Evolutionary conservation across 257 asterid species (phyloP).

Genomic region (Capsicum baccatum): DNA sequence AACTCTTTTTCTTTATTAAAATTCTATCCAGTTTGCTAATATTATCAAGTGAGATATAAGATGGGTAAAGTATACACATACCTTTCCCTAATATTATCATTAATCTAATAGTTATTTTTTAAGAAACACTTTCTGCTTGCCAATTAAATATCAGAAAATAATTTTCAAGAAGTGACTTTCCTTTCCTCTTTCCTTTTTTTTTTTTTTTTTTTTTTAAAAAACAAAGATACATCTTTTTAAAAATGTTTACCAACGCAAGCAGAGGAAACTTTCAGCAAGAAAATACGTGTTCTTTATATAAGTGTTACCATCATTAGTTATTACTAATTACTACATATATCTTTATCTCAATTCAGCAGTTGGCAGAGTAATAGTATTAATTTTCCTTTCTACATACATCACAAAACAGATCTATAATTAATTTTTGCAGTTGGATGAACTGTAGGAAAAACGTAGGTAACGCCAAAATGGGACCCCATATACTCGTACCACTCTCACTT

Average conservation of each 20-base stretch:
- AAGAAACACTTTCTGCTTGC: background rate
- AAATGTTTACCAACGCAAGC: background rate
- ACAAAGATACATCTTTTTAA: background rate
- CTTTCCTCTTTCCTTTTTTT: background rate
- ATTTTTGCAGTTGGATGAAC: constrained; percentile 28
- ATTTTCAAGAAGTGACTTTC: background rate
- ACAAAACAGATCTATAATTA: constrained; percentile 16
- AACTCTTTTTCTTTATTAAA: too few species aligned
- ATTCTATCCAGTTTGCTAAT: background rate
- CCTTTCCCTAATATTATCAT: background rate
- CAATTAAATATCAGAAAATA: background rate
- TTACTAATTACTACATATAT: background rate
- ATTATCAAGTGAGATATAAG: background rate
- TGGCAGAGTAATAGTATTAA: background rate
- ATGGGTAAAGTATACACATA: too few species aligned
- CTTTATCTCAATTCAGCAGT: background rate
- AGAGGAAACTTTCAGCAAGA: background rate
- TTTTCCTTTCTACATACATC: background rate
- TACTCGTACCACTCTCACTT: constrained; percentile 37
- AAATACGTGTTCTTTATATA: background rate
- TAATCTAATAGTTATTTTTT: background rate
- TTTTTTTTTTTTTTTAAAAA: too few species aligned
- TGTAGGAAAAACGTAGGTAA: constrained; percentile 18
- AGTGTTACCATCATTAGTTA: background rate
- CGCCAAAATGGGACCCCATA: constrained; percentile 33